Percentiles rank a stretch among this genome's conserved stretches.
These are phyloP conservation scores for Chrysanthemum makinoi DNA, from an alignment of 129 eudicot genomes.

Conservation along the genomic window DNA sequence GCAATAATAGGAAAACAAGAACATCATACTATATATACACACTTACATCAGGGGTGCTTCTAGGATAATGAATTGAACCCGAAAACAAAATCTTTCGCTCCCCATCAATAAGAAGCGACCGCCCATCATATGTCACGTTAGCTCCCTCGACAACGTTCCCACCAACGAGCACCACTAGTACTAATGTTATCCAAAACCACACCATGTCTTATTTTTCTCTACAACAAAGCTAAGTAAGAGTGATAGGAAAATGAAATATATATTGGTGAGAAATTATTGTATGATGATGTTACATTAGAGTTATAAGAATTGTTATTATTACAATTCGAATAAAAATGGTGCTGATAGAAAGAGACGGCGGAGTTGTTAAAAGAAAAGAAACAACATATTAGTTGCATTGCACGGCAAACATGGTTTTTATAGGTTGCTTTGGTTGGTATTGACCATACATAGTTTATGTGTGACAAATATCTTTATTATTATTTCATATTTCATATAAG, in stretches of 20 bases:
- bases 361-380: constrained; percentile 33
- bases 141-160: constrained; percentile 26
- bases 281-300: neutral
- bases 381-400: constrained; percentile 41
- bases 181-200: constrained; percentile 36
- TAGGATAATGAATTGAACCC: constrained; percentile 91
- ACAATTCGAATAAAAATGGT: too few species aligned
- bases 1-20: neutral
- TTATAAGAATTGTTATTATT: neutral
- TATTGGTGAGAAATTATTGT: constrained; percentile 10
- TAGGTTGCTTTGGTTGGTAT: constrained; percentile 37
- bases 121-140: constrained; percentile 68
- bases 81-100: constrained; percentile 59
- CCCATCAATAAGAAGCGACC: constrained; percentile 77
- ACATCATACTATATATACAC: neutral
- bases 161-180: constrained; percentile 20
- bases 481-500: too few species aligned
- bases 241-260: constrained; percentile 1
- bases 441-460: constrained; percentile 26
- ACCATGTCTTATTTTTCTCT: constrained; percentile 30
- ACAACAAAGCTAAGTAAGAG: constrained; percentile 16
- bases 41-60: constrained; percentile 90
- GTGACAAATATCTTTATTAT: constrained; percentile 17
- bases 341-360: constrained; percentile 31
- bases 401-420: constrained; percentile 42